phyloP scores from a whole-genome alignment of 176 grass and related monocot species.

The Musa itinerans region DNA sequence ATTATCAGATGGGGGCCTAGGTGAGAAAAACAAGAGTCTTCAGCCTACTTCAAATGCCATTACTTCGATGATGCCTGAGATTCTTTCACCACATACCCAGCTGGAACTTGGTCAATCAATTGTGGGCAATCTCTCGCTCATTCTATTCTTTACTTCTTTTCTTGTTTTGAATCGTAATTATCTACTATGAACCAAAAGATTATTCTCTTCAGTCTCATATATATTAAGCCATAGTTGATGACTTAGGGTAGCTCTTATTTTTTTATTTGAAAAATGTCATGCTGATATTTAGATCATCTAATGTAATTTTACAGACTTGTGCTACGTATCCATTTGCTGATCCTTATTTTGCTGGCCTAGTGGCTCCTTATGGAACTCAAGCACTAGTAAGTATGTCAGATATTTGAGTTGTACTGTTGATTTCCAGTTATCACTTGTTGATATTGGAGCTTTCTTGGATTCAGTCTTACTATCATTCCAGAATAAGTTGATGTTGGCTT shows the following conservation, averaged over 20 bases:
- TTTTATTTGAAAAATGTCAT: not conserved
- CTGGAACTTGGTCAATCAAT: slow-evolving; percentile 78
- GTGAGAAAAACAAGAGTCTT: slow-evolving; percentile 36
- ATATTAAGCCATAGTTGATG: not conserved
- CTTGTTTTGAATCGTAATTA: not conserved
- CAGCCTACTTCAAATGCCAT: slow-evolving; percentile 39
- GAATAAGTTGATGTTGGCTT: too few relatives aligned
- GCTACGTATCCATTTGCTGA: slow-evolving; percentile 71
- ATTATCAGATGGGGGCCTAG: slow-evolving; percentile 44
- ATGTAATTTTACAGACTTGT: slow-evolving; percentile 50
- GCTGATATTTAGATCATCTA: slow-evolving; percentile 23
- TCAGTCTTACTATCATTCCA: too few relatives aligned
- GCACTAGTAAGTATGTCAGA: slow-evolving; percentile 42
- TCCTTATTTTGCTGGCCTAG: slow-evolving; percentile 61
- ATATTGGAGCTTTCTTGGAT: too few relatives aligned
- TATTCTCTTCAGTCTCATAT: too few relatives aligned
- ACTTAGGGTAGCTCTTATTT: not conserved
- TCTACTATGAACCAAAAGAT: too few relatives aligned
- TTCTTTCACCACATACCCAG: slow-evolving; percentile 52
- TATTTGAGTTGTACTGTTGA: slow-evolving; percentile 8
- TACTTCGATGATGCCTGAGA: slow-evolving; percentile 49
- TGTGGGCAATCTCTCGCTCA: slow-evolving; percentile 15
- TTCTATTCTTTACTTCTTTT: slow-evolving; percentile 19
- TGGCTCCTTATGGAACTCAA: slow-evolving; percentile 71
- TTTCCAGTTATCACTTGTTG: not conserved